A percentile compares a stretch with the other conserved stretches of the same genome.
Evolutionary conservation across 768 basidiomycete species (phyloP).

Genomic region (Russula sp.): DNA sequence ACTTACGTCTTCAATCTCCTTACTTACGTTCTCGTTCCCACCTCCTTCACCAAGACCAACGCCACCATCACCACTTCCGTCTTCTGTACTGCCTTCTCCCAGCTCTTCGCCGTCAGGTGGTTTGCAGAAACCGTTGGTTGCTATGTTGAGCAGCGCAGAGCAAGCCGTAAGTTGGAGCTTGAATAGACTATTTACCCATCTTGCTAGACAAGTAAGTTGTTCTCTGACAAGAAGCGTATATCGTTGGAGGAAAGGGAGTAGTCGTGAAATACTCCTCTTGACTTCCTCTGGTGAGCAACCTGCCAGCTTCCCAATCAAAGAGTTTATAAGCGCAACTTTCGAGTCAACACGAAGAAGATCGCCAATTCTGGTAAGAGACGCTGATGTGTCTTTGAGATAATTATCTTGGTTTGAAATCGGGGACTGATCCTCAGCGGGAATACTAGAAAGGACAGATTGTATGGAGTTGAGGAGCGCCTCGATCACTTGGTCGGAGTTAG

Average conservation of each 20-base stretch:
- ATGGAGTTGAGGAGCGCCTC: constrained; percentile 56
- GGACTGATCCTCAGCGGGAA: constrained; percentile 27
- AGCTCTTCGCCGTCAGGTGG: constrained; percentile 66
- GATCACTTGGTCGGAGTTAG: constrained; percentile 40
- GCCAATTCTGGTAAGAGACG: constrained; percentile 39
- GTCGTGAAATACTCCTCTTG: constrained; percentile 33
- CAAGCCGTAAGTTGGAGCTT: constrained; percentile 78
- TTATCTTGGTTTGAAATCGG: constrained; percentile 35
- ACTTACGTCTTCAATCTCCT: constrained; percentile 92
- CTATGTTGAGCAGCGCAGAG: constrained; percentile 63
- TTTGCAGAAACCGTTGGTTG: constrained; percentile 87
- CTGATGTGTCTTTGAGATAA: constrained; percentile 45
- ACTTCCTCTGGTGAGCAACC: constrained; percentile 29
- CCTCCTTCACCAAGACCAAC: constrained; percentile 84
- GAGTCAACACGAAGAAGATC: constrained; percentile 40
- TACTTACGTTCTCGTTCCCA: constrained; percentile 82
- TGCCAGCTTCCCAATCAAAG: constrained; percentile 35
- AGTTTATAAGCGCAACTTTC: constrained; percentile 36
- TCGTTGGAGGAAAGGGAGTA: constrained; percentile 68
- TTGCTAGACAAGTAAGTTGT: constrained; percentile 48
- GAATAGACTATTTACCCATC: constrained; percentile 72
- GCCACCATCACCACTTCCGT: constrained; percentile 49
- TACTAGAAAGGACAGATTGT: constrained; percentile 48
- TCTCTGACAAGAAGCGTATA: constrained; percentile 52
- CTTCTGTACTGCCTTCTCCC: constrained; percentile 40